Conservation (phyloP, 2,329 filamentous ascomycete species). For the Ustulina deusta region DNA sequence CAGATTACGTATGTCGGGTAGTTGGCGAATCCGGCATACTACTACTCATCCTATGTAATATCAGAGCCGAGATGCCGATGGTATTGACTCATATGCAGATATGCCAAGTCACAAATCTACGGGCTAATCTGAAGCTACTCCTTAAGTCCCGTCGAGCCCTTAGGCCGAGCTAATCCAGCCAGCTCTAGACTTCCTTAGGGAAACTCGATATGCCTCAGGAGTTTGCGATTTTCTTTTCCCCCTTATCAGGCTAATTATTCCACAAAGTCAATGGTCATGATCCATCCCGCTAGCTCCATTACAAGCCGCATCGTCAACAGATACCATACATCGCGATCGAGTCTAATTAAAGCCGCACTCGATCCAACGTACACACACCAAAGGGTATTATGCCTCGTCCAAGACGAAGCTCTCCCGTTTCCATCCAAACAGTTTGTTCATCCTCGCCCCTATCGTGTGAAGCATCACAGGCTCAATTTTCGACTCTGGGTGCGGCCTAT, state of each 20-base stretch:
- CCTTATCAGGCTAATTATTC: not conserved
- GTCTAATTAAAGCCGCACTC: not conserved
- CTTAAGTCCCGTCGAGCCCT: not conserved
- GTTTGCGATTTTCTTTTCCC: not conserved
- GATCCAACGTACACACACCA: not conserved
- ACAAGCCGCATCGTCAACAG: not conserved
- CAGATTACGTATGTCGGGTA: not conserved
- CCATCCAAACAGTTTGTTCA: slow-evolving; percentile 10
- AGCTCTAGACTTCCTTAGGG: slow-evolving; percentile 4
- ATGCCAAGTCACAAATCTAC: not conserved
- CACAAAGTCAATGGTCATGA: not conserved
- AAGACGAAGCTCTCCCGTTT: slow-evolving; percentile 5
- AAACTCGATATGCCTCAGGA: not conserved
- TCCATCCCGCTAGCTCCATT: slow-evolving; percentile 6
- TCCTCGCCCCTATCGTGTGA: slow-evolving; percentile 8
- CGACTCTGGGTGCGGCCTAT: not conserved
- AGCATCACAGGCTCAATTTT: not conserved
- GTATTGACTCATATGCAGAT: not conserved
- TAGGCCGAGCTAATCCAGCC: not conserved
- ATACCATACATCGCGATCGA: not conserved
- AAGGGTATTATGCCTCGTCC: not conserved
- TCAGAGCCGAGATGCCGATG: not conserved
- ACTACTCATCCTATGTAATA: not conserved
- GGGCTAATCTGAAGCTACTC: not conserved
- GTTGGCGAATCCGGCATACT: not conserved